phyloP scores from a whole-genome alignment of 768 basidiomycete genomes.

The Amanita polypyramis region DNA sequence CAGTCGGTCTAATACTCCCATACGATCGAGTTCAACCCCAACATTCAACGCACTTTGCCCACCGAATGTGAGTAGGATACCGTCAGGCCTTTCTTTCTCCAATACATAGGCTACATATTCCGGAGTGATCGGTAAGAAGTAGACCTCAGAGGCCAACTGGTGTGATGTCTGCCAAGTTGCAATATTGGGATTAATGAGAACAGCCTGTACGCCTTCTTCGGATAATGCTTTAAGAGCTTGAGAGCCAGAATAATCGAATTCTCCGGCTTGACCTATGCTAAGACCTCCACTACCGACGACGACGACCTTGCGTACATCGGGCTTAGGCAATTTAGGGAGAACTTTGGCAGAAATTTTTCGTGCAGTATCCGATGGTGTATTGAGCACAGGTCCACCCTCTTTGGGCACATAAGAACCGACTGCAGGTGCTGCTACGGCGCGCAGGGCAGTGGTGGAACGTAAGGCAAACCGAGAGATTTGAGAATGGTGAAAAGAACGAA shows the following conservation, averaged over 20 bases:
- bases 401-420: slow-evolving; percentile 60
- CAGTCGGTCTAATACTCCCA: slow-evolving; percentile 90
- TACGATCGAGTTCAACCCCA: slow-evolving; percentile 90
- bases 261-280: slow-evolving; percentile 96
- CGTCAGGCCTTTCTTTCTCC: slow-evolving; percentile 97
- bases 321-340: slow-evolving; percentile 81
- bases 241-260: slow-evolving; percentile 99
- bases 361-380: slow-evolving; percentile 91
- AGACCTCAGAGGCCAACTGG: slow-evolving; percentile 91
- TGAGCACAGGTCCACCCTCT: slow-evolving; percentile 70
- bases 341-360: slow-evolving; percentile 90
- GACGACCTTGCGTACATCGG: slow-evolving; percentile 89
- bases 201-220: slow-evolving; percentile 89
- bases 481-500: slow-evolving; percentile 44
- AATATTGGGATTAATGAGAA: slow-evolving; percentile 98
- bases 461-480: slow-evolving; percentile 25
- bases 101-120: slow-evolving; percentile 98
- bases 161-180: slow-evolving; percentile 99
- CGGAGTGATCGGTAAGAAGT: slow-evolving; percentile 91
- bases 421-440: slow-evolving; percentile 65
- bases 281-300: slow-evolving; percentile 96
- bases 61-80: slow-evolving; percentile 94
- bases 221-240: slow-evolving; percentile 96
- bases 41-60: slow-evolving; percentile 98
- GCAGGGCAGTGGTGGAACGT: slow-evolving; percentile 39